Evolutionary conservation across 73 alveolate genomes (phyloP).

Genomic region (Diophrys sp.): DNA sequence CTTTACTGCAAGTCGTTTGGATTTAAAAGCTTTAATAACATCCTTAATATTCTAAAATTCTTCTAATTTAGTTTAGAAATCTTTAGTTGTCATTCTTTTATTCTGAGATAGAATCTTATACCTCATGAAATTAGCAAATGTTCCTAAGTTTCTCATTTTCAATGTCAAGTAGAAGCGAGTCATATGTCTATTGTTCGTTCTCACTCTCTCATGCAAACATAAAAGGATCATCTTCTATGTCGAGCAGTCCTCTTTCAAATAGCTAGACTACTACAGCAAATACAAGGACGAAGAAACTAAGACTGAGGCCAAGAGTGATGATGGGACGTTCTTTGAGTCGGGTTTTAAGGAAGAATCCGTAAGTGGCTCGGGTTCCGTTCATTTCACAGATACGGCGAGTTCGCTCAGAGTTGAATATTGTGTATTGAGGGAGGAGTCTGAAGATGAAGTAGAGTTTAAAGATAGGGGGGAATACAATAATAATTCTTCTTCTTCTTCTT

Average conservation of each 20-base stretch:
- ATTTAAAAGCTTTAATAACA: too few species aligned
- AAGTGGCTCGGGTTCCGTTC: conserved; percentile 24
- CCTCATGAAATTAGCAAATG: too few species aligned
- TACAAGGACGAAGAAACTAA: neutral
- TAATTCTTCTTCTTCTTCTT: too few species aligned
- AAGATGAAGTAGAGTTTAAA: too few species aligned
- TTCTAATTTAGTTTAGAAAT: conserved; percentile 7
- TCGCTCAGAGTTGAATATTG: neutral
- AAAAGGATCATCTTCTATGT: conserved; percentile 13
- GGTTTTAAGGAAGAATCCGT: conserved; percentile 5
- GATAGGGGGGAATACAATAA: too few species aligned
- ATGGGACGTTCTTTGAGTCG: conserved; percentile 13
- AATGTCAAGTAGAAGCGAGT: conserved; percentile 18
- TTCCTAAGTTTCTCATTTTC: too few species aligned
- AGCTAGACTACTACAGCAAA: conserved; percentile 4
- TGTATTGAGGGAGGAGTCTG: neutral
- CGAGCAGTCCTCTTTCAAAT: conserved; percentile 18
- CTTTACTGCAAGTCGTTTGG: too few species aligned
- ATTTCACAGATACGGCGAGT: conserved; percentile 28
- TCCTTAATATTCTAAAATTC: neutral
- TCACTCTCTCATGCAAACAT: neutral
- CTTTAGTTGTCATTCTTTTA: conserved; percentile 26
- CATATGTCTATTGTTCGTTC: conserved; percentile 35
- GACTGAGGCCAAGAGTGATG: neutral
- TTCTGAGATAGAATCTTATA: too few species aligned